A percentile compares a stretch with the other conserved stretches of the same genome.
These are phyloP conservation scores for Oehlia diaphana DNA, from an alignment of 192 early-diverging fungal species.

Conservation along the genomic window DNA sequence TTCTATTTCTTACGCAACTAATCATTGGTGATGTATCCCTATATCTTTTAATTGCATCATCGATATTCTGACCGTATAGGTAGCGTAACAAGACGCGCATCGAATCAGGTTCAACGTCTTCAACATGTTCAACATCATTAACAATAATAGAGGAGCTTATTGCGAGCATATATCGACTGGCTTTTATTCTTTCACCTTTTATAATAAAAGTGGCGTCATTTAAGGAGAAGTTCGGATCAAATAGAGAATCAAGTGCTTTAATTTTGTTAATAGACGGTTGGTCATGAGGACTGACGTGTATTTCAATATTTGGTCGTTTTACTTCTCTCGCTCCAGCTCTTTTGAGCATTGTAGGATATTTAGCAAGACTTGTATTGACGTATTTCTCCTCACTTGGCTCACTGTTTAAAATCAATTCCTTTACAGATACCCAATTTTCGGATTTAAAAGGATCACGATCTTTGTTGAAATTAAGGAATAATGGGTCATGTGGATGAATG, in stretches of 20 bases:
- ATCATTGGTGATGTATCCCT: background rate
- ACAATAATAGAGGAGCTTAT: background rate
- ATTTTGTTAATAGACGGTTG: background rate
- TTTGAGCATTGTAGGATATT: constrained; percentile 1
- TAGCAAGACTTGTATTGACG: background rate
- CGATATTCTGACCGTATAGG: constrained; percentile 14
- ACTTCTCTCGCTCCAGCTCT: background rate
- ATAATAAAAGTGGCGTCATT: constrained; percentile 16
- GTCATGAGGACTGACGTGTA: background rate
- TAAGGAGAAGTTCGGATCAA: background rate
- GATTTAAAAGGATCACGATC: constrained; percentile 1
- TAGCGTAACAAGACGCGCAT: constrained; percentile 1
- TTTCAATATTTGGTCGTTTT: background rate
- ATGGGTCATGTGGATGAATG: background rate
- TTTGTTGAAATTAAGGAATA: constrained; percentile 13
- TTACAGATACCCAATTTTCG: background rate
- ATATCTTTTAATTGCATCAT: background rate
- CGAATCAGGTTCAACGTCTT: background rate
- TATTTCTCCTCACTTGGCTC: background rate
- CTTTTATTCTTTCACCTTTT: background rate
- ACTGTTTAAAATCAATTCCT: background rate
- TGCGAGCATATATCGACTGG: constrained; percentile 16
- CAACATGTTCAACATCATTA: background rate
- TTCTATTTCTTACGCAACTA: no score
- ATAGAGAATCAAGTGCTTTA: background rate